Base-by-base conservation (phyloP, 495 filamentous ascomycete genomes). In the Massariosphaeria phaeospora region DNA sequence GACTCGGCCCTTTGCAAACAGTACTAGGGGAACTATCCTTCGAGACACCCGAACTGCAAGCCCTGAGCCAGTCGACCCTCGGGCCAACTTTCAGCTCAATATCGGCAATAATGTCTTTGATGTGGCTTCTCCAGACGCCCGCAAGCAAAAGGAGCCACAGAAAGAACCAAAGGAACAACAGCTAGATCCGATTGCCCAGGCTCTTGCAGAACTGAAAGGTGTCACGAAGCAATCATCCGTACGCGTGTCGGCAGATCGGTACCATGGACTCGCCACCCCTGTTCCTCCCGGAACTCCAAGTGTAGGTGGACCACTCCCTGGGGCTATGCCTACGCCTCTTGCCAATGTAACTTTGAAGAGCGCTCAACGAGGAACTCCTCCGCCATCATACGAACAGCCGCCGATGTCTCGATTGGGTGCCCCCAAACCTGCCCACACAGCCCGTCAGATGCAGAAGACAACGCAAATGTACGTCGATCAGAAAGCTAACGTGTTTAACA, bases 71-170 rank as follows among this genome's bases (percentile, higher is more conserved):
- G 89, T 91, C 25, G 91, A 96, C 67, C 91, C 94, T 29, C 80
- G 91, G 31, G 87, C 94, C 39, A 95, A 86, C 69, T 84, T 96
- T 65, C 91, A 95, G 40, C 77, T 99, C n/a, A 96, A 96, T 67
- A 80, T 99, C 15, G 94, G 94, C 7, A 85, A 89, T 63, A 99
- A 97, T 61, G 90, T 97, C 21, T 97, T 99, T 70, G 84, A 95
- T 62, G 91, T 99, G 7, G 86, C 88, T n/a, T 86, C 86, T 5
- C 86, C 89, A 0, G 88, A 91, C 49, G 49, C 75, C 1, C 70
- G 47, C 61, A 57, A 3, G 69, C 70, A 58, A 42, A 48, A 42
- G 51, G 54, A 50, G 30, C 15, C 57, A 42, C 52, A 54, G 24
- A 53, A 40, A 23, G 76, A 80, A 34, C 58, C 57, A 39, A 72